These are phyloP conservation scores for Starmerella davenportii DNA, from an alignment of 805 yeast genomes.

Conservation along the genomic window DNA sequence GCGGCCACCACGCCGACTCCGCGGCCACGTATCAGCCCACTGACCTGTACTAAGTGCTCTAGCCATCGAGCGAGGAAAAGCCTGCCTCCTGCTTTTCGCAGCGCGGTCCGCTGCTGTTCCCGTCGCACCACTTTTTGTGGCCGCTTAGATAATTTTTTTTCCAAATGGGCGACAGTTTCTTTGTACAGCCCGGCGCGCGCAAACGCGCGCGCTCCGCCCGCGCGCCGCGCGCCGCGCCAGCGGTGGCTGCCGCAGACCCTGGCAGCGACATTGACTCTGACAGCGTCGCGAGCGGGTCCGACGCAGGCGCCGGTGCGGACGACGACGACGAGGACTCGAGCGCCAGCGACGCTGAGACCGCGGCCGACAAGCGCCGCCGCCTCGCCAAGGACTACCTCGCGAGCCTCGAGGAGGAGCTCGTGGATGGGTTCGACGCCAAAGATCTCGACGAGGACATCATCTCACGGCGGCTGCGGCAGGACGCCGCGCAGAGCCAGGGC, in stretches of 20 bases:
- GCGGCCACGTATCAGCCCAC: no score
- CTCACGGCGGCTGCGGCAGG: constrained; percentile 60
- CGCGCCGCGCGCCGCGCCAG: not conserved
- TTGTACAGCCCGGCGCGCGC: constrained; percentile 1
- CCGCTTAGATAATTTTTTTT: constrained; percentile 1
- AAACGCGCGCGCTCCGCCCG: not conserved
- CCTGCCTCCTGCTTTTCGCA: no score
- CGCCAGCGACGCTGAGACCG: constrained; percentile 62
- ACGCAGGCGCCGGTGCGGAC: constrained; percentile 5
- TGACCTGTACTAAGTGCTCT: no score
- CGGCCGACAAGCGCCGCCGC: constrained; percentile 86
- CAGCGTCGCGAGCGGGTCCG: not conserved
- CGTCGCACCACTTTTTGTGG: no score
- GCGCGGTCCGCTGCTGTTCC: no score
- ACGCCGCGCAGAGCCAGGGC: constrained; percentile 82
- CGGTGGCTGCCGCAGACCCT: not conserved
- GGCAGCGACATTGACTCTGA: not conserved
- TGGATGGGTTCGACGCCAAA: constrained; percentile 52
- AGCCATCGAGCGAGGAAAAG: no score
- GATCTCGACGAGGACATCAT: constrained; percentile 80
- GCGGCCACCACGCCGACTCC: no score
- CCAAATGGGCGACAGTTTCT: constrained; percentile 9
- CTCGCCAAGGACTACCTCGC: constrained; percentile 84
- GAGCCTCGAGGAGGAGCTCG: constrained; percentile 43
- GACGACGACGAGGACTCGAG: constrained; percentile 51